A percentile compares a stretch with the other conserved stretches of the same genome.
Conservation (phyloP, 2,329 filamentous ascomycete genomes). For the Cordyceps tenuipes region DNA sequence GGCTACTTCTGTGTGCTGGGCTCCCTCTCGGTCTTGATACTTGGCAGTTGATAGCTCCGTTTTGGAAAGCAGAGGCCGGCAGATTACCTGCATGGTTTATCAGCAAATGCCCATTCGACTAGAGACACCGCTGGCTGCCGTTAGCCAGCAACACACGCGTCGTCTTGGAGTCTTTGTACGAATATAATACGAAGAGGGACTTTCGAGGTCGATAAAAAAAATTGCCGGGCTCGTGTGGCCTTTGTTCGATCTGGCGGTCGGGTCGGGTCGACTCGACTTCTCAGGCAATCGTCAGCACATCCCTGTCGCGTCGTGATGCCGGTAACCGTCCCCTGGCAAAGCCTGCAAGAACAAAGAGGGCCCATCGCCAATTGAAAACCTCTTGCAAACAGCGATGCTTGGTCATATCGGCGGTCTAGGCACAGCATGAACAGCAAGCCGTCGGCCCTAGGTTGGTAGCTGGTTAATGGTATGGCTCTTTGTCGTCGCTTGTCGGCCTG, state of each 20-base stretch:
- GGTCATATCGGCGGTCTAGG: neutral
- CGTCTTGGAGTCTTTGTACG: no score
- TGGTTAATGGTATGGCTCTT: no score
- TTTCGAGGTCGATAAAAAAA: neutral
- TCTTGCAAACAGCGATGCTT: neutral
- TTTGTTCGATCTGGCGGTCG: neutral
- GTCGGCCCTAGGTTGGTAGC: neutral
- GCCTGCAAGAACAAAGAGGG: neutral
- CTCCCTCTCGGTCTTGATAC: no score
- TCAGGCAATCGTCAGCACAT: neutral
- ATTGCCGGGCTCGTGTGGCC: neutral
- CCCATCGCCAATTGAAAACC: conserved; percentile 3
- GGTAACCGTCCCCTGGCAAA: neutral
- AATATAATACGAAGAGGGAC: no score
- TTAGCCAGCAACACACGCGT: no score
- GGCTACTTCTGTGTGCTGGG: no score
- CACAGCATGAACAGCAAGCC: neutral
- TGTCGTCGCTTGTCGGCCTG: neutral
- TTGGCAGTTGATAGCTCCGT: no score
- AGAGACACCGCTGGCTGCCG: neutral
- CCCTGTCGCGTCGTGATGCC: neutral
- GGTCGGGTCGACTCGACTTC: neutral
- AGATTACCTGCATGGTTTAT: neutral
- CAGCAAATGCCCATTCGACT: neutral
- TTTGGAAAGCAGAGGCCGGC: neutral